Conservation (phyloP, 345 rosid genomes). For the Lepidium sativum region DNA sequence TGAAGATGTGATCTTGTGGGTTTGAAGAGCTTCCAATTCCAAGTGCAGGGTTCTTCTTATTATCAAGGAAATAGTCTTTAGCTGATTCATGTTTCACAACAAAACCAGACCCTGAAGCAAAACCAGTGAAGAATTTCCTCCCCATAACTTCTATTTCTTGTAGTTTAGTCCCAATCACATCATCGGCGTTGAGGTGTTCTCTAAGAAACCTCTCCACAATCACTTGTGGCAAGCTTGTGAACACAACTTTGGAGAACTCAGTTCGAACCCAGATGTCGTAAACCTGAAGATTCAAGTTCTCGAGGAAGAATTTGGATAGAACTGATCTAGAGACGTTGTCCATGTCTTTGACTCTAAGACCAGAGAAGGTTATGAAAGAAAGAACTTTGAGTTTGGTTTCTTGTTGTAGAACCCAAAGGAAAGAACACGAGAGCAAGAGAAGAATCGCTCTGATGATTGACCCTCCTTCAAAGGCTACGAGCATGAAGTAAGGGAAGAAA, state of each 20-base stretch:
- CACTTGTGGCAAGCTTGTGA: conserved; percentile 72
- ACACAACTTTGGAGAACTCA: conserved; percentile 35
- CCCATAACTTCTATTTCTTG: conserved; percentile 22
- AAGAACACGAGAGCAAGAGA: conserved; percentile 45
- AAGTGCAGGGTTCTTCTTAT: conserved; percentile 54
- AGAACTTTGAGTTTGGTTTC: conserved; percentile 46
- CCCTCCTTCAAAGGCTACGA: conserved; percentile 88
- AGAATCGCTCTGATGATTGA: conserved; percentile 58
- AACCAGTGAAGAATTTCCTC: conserved; percentile 53
- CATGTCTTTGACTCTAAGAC: conserved; percentile 49
- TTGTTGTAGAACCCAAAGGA: conserved; percentile 47
- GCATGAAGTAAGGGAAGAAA: conserved; percentile 93
- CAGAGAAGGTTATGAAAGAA: conserved; percentile 69
- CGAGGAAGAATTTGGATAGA: conserved; percentile 85
- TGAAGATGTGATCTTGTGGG: conserved; percentile 48
- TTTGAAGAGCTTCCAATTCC: conserved; percentile 43
- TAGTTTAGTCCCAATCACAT: conserved; percentile 70
- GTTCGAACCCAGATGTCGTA: conserved; percentile 40
- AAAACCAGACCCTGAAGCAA: conserved; percentile 56
- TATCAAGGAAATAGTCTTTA: conserved; percentile 46
- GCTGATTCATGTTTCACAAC: conserved; percentile 53
- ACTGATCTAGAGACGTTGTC: conserved; percentile 69
- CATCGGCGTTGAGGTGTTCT: conserved; percentile 55
- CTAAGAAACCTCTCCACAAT: conserved; percentile 69
- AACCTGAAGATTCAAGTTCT: conserved; percentile 55